These are phyloP conservation scores for Tuber melanosporum DNA, from an alignment of 495 filamentous ascomycete genomes.

Conservation along the genomic window DNA sequence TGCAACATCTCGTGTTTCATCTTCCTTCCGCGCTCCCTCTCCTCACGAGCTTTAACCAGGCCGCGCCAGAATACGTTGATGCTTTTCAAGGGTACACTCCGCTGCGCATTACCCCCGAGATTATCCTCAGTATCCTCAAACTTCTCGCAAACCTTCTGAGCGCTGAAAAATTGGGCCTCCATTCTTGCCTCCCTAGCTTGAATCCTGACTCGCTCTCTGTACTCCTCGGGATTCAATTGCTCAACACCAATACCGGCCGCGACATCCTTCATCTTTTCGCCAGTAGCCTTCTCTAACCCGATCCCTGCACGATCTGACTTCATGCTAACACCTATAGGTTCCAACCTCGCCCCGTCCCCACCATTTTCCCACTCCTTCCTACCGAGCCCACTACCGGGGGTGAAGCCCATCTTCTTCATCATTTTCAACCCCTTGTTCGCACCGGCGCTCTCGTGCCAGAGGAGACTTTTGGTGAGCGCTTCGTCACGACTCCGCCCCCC, in stretches of 20 bases:
- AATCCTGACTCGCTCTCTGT: slow-evolving; percentile 61
- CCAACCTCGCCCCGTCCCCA: slow-evolving; percentile 43
- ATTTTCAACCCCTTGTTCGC: slow-evolving; percentile 78
- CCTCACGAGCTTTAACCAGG: slow-evolving; percentile 59
- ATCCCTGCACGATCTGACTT: slow-evolving; percentile 84
- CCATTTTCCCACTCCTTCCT: slow-evolving; percentile 6
- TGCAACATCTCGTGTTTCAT: slow-evolving; percentile 65
- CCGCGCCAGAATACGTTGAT: slow-evolving; percentile 77
- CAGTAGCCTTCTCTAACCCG: slow-evolving; percentile 68
- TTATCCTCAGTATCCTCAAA: slow-evolving; percentile 28
- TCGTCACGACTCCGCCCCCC: slow-evolving; percentile 65
- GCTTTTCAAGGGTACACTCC: slow-evolving; percentile 49
- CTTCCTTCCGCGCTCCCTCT: slow-evolving; percentile 61
- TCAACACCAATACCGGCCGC: slow-evolving; percentile 59
- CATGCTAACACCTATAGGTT: slow-evolving; percentile 62
- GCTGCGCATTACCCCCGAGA: slow-evolving; percentile 40
- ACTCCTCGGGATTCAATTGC: slow-evolving; percentile 59
- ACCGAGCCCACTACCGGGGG: slow-evolving; percentile 62
- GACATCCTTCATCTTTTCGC: slow-evolving; percentile 53
- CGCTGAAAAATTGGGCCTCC: slow-evolving; percentile 62
- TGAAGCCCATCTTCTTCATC: slow-evolving; percentile 96
- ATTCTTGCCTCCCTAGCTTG: slow-evolving; percentile 65
- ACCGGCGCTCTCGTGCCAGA: slow-evolving; percentile 48
- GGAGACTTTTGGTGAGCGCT: slow-evolving; percentile 64
- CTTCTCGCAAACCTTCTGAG: slow-evolving; percentile 72